Evolutionary conservation across 352 stramenopile species (phyloP).

Genomic region (Paralagenidium karlingii): DNA sequence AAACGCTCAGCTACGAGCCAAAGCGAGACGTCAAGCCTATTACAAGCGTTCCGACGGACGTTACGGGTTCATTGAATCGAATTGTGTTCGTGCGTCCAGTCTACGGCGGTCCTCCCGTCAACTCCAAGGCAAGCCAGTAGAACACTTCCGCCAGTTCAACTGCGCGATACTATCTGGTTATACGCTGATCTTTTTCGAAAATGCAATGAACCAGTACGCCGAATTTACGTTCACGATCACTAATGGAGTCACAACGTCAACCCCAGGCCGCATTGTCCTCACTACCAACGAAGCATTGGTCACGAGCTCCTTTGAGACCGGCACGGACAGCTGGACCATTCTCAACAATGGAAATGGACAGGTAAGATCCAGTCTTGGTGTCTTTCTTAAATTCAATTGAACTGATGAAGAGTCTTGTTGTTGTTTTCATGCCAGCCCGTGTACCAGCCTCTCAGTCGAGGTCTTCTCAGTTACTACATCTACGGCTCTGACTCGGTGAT

Average conservation of each 20-base stretch:
- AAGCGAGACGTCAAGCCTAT: conserved; percentile 56
- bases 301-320: conserved; percentile 71
- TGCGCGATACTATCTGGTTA: neutral
- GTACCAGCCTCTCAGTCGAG: conserved; percentile 50
- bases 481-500: conserved; percentile 66
- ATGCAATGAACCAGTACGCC: conserved; percentile 41
- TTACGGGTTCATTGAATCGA: conserved; percentile 81
- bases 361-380: conserved; percentile 1
- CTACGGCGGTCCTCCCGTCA: conserved; percentile 34
- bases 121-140: conserved; percentile 28
- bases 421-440: no score
- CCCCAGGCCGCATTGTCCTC: conserved; percentile 69
- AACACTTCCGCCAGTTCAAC: neutral
- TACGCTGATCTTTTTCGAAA: neutral
- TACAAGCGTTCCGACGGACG: conserved; percentile 21
- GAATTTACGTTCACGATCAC: conserved; percentile 82
- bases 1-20: conserved; percentile 46
- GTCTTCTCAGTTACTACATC: conserved; percentile 83
- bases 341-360: conserved; percentile 37
- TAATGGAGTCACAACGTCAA: conserved; percentile 43
- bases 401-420: neutral
- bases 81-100: conserved; percentile 71
- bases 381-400: conserved; percentile 1
- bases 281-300: conserved; percentile 54
- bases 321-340: conserved; percentile 69